Percentiles rank a stretch among this genome's conserved stretches.
Conservation (phyloP, 495 filamentous ascomycete genomes). For the Aspergillus cristatus region DNA sequence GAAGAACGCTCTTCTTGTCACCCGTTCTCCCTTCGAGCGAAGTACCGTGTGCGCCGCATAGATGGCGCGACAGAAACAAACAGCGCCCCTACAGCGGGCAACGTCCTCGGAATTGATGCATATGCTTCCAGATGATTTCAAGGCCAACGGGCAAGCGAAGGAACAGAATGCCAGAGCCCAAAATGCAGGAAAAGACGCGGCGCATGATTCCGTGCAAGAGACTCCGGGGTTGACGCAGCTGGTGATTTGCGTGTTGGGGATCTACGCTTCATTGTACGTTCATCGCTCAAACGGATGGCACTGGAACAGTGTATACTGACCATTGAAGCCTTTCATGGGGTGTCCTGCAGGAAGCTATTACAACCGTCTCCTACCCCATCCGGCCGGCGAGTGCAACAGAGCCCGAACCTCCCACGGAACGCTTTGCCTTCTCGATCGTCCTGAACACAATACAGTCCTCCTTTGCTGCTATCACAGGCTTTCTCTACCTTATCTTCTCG, state of each 20-base stretch:
- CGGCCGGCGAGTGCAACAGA: constrained; percentile 28
- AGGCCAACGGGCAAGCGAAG: constrained; percentile 13
- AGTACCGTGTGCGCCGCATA: too few species aligned
- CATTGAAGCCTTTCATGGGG: constrained; percentile 80
- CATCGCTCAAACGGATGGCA: background rate
- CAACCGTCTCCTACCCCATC: constrained; percentile 71
- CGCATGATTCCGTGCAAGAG: constrained; percentile 22
- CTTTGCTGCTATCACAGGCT: constrained; percentile 75
- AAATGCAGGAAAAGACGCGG: constrained; percentile 18
- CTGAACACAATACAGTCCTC: constrained; percentile 92
- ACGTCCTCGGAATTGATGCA: constrained; percentile 54
- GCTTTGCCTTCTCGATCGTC: constrained; percentile 88
- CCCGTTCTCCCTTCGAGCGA: background rate
- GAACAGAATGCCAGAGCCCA: constrained; percentile 18
- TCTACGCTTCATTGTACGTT: constrained; percentile 89
- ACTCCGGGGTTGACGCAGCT: constrained; percentile 59
- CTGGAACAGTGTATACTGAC: constrained; percentile 1
- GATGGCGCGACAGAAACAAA: constrained; percentile 69
- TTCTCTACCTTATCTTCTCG: constrained; percentile 65
- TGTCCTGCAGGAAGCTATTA: constrained; percentile 93
- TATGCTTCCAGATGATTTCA: constrained; percentile 22
- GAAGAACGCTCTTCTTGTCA: background rate
- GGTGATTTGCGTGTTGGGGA: constrained; percentile 78
- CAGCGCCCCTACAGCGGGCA: constrained; percentile 54
- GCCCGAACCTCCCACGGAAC: constrained; percentile 47